A percentile compares a stretch with the other conserved stretches of the same genome.
Conservation (phyloP, 1,139 yeast genomes). For the Scheffersomyces illinoinensis region DNA sequence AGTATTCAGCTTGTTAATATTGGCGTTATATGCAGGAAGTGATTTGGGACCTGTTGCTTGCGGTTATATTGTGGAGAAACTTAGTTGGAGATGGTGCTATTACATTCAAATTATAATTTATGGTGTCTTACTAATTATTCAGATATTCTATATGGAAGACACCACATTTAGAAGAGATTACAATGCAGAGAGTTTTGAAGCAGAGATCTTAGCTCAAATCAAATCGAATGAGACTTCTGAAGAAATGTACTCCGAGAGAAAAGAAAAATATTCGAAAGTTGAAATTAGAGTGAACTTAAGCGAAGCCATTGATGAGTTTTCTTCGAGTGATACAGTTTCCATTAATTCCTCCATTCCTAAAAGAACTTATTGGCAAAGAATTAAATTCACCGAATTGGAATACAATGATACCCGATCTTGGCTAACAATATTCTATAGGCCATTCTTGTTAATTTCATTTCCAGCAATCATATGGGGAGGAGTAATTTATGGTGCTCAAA, state of each 20-base stretch:
- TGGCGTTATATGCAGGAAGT: slow-evolving; percentile 46
- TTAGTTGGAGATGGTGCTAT: slow-evolving; percentile 46
- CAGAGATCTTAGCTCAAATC: slow-evolving; percentile 24
- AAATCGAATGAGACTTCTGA: slow-evolving; percentile 20
- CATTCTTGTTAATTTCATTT: slow-evolving; percentile 46
- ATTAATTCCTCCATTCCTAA: slow-evolving; percentile 19
- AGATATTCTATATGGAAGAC: slow-evolving; percentile 48
- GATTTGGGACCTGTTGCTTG: slow-evolving; percentile 47
- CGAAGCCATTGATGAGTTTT: slow-evolving; percentile 1
- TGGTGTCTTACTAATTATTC: slow-evolving; percentile 42
- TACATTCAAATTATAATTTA: slow-evolving; percentile 47
- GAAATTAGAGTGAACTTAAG: neutral
- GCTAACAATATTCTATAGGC: slow-evolving; percentile 39
- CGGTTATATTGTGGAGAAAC: slow-evolving; percentile 40
- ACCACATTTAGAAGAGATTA: slow-evolving; percentile 34
- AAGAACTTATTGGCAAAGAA: slow-evolving; percentile 36
- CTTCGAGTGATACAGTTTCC: slow-evolving; percentile 4
- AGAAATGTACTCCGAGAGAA: neutral
- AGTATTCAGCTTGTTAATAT: slow-evolving; percentile 37
- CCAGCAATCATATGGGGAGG: slow-evolving; percentile 68
- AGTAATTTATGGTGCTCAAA: slow-evolving; percentile 60
- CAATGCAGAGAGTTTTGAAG: slow-evolving; percentile 16
- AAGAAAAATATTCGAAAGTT: neutral
- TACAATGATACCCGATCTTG: slow-evolving; percentile 43
- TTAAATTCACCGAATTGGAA: slow-evolving; percentile 35